A percentile compares a stretch with the other conserved stretches of the same genome.
These are phyloP conservation scores for Pichia sp. DNA, from an alignment of 1,139 yeast genomes.

Conservation along the genomic window DNA sequence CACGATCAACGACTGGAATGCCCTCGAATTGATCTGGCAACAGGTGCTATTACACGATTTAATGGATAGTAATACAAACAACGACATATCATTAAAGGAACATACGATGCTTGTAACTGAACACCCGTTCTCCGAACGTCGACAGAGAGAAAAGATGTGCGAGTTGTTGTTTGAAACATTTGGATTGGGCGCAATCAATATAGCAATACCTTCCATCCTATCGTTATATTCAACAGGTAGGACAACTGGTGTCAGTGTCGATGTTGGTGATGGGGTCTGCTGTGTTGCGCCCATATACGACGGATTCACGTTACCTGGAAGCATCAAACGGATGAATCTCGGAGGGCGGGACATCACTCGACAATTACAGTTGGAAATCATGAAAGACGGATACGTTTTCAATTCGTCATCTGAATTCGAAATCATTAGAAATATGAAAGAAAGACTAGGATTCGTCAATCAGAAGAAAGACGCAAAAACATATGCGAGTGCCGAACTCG, in stretches of 20 bases:
- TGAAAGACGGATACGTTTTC: conserved; percentile 59
- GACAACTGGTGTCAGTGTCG: conserved; percentile 88
- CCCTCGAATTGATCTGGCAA: conserved; percentile 55
- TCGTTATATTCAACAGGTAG: conserved; percentile 86
- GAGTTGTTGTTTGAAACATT: conserved; percentile 82
- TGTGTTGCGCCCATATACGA: conserved; percentile 89
- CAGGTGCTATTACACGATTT: conserved; percentile 26
- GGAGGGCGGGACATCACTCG: conserved; percentile 90
- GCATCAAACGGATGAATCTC: conserved; percentile 72
- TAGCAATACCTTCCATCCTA: conserved; percentile 80
- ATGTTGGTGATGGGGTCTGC: conserved; percentile 90
- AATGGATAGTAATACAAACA: conserved; percentile 14
- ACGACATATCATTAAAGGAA: conserved; percentile 41
- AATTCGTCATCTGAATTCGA: conserved; percentile 78
- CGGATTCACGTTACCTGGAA: conserved; percentile 76
- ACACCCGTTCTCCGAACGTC: conserved; percentile 79
- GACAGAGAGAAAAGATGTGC: conserved; percentile 70
- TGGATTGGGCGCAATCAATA: conserved; percentile 83
- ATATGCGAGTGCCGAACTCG: background rate
- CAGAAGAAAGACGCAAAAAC: background rate
- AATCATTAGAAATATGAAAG: conserved; percentile 76
- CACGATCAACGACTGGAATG: conserved; percentile 79
- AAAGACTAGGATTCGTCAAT: conserved; percentile 66
- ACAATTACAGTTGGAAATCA: conserved; percentile 62
- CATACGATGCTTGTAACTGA: conserved; percentile 92